Base-by-base conservation (phyloP, 2,329 filamentous ascomycete genomes). In the Myriosclerotinia duriaeana region DNA sequence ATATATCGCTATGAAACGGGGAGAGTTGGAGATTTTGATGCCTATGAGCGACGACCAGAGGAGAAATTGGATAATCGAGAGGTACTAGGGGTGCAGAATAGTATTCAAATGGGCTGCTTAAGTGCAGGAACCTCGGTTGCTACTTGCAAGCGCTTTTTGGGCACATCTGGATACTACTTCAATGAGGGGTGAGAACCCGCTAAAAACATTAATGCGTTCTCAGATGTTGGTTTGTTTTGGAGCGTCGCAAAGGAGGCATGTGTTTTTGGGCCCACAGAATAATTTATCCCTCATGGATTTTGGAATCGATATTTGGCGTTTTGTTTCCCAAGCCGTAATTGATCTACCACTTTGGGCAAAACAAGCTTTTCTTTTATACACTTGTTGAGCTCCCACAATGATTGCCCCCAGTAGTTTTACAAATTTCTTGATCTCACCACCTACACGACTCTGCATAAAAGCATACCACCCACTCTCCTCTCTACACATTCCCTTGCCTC, bases 401-500 rank as follows among this genome's bases (percentile, higher is more conserved):
- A 30, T 66, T 36, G 46, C n/a, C 55, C 64, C 26, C 26, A 61
- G 64, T 61, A 44, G 17, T 60, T 60, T 60, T 65, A 60, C 63
- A 66, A 5, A 53, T 53, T 61, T 59, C 46, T 11, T 44, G 14
- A 53, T 36, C 64, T 14, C 67, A 36, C 53, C 62, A 52, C 56
- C 76, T 77, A 84, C 73, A 80, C 77, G 55, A 89, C 85, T 71
- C 88, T 81, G 79, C 87, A 90, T 64, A 91, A 76, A 71, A 87
- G 80, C 82, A 88, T 81, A 1, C 89, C 89, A 38, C 89, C 89
- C 67, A 89, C 78, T 77, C 83, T 87, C 80, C 87, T 85, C 78
- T 90, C 87, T 56, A 89, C 86, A 74, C 87, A 90, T 74, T 91
- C 87, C 75, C 89, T 82, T 52, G 85, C 83, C 78, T 92, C 89